Evolutionary conservation across 2,329 filamentous ascomycete species (phyloP), one percentile per base, ranked within the genome.

Genomic region (Dichotomopilus funicola): DNA sequence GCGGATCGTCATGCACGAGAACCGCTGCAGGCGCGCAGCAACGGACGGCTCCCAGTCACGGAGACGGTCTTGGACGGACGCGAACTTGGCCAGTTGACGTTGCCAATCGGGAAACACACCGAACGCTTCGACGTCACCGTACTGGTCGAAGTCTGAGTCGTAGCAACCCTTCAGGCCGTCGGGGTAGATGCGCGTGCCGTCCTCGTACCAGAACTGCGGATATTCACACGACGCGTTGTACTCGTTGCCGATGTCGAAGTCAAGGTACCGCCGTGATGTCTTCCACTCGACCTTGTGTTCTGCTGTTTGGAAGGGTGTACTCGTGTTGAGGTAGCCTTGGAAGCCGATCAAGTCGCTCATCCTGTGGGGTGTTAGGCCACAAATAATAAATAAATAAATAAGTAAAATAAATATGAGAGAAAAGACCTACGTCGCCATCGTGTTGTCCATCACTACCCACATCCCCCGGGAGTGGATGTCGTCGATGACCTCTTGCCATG

Each of bases 381-480:
- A 34, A 44, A 31, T 19, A 41, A 5, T 2, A 6, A n/a, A 7
- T 12, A 27, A 8, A 5, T 6, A 10, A 11, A 10, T 8, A 7
- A 45, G 40, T 12, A 19, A 8, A 5, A 5, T 7, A 36, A 37
- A 9, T n/a, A n/a, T n/a, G n/a, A 11, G 11, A 47, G 70, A 2
- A n/a, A n/a, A 8, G 19, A 10, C 75, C 72, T 68, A 77, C 72
- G 83, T 87, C 46, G 80, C 77, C 65, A 86, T 76, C 1, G 83
- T 86, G 63, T 86, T 86, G 65, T 86, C 83, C 57, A 86, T 68
- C 36, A 87, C 71, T 42, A 86, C 80, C 69, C 85, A 85, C 82
- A 87, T 86, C 52, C 75, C 78, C 35, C 79, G 74, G 2, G 68
- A 67, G 62, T 87, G 83, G n/a, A 86, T 82, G 48, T 81, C 81